Percentiles rank a stretch among this genome's conserved stretches.
These are phyloP conservation scores for Arxiozyma bovina DNA, from an alignment of 1,139 yeast genomes.

Conservation along the genomic window DNA sequence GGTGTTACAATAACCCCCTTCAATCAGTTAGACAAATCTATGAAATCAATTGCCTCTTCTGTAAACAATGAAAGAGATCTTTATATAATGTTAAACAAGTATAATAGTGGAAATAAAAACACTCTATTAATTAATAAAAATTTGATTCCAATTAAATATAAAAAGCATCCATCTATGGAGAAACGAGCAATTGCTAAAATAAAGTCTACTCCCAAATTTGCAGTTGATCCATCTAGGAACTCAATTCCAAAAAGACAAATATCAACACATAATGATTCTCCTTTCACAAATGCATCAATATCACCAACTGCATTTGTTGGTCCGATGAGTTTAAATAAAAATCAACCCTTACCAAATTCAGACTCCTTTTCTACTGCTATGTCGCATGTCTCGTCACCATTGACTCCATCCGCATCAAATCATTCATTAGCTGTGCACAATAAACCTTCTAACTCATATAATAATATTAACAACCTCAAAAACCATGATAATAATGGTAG, in stretches of 20 bases:
- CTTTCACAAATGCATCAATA: constrained; percentile 15
- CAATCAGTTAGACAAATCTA: constrained; percentile 42
- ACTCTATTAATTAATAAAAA: constrained; percentile 28
- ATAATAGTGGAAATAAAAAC: constrained; percentile 36
- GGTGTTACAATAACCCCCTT: constrained; percentile 80
- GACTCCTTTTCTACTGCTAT: neutral
- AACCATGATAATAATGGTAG: neutral
- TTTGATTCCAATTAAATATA: constrained; percentile 63
- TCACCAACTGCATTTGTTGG: constrained; percentile 7
- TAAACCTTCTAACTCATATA: neutral
- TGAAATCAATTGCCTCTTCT: constrained; percentile 66
- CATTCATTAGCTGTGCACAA: constrained; percentile 1
- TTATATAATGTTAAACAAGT: constrained; percentile 53
- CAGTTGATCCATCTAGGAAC: constrained; percentile 27
- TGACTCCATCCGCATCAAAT: constrained; percentile 2
- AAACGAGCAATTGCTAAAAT: constrained; percentile 14
- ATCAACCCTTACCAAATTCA: neutral
- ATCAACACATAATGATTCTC: constrained; percentile 29
- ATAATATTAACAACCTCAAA: neutral
- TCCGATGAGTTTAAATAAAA: neutral
- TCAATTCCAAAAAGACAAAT: constrained; percentile 27
- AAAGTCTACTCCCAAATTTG: constrained; percentile 17
- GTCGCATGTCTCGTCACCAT: neutral
- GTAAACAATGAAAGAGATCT: constrained; percentile 79
- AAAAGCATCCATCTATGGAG: constrained; percentile 62